Base-by-base conservation (phyloP, 768 basidiomycete species). In the Goffeauzyma gilvescens region DNA sequence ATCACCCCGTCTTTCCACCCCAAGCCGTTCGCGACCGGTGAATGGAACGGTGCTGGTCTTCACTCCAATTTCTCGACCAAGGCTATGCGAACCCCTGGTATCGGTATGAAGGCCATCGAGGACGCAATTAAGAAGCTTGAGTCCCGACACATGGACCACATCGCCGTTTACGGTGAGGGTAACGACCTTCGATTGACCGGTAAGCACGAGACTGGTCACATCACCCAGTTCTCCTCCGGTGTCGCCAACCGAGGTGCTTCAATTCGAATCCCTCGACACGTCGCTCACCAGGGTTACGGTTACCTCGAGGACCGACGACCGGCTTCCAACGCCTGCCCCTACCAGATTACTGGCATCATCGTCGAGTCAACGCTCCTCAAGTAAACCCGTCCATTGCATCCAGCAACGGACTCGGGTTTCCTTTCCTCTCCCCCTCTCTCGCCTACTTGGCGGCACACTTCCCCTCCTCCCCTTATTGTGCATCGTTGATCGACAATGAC, bases 11-110 rank as follows among this genome's bases (percentile, higher is more conserved):
- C 93, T 51, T 87, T 96, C 87, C 93, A 98, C 73, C 93, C 93
- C 63, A 98, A 98, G 67, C 89, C 89, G 48, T 79, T 96, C 58
- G 60, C 69, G 51, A 54, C 59, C 44, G 93, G 93, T 51, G 93
- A 98, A 65, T 98, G 93, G 93, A 98, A 98, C 67, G 93, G 93
- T 60, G 93, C 93, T 52, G 93, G 93, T 42, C 84, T 81, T 72
- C 90, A 96, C 75, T 53, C 81, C 70, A 98, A 95, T 77, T 96
- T 74, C 74, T 83, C 80, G 59, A 96, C 93, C 55, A 78, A 80
- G 66, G 72, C 72, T 38, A 98, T 90, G 81, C 85, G 93, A 49
- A 82, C 85, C 64, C 75, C 77, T 32, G 64, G 52, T 46, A 86
- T 82, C 65, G 93, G 93, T 57, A 84, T 86, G 70, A 81, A 87